Evolutionary conservation across 208 protist genomes (phyloP).

Genomic region (Crithidia acanthocephali): DNA sequence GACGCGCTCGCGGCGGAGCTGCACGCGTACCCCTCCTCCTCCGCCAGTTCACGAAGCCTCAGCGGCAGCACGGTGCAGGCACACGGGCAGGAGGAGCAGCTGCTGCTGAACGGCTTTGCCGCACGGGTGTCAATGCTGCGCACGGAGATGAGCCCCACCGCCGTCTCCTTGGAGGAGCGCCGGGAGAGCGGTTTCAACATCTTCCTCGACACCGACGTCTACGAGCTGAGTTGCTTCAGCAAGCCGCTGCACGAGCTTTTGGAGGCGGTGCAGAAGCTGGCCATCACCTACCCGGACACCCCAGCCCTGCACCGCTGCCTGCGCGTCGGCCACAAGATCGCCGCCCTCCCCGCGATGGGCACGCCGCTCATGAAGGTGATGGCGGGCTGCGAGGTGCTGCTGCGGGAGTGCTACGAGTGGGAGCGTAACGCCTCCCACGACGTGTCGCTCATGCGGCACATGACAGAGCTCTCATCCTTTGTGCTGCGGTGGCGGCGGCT

Average conservation of each 20-base stretch:
- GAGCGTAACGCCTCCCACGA: conserved; percentile 93
- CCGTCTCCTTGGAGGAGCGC: conserved; percentile 56
- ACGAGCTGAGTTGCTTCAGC: conserved; percentile 79
- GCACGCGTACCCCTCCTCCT: conserved; percentile 28
- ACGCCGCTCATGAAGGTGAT: conserved; percentile 95
- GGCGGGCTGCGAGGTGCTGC: conserved; percentile 95
- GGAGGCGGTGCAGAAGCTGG: conserved; percentile 66
- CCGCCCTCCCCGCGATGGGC: conserved; percentile 83
- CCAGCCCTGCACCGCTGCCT: conserved; percentile 86
- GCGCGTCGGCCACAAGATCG: conserved; percentile 83
- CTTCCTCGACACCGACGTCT: conserved; percentile 86
- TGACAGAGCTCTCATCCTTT: conserved; percentile 89
- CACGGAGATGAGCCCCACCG: conserved; percentile 27
- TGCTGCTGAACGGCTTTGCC: conserved; percentile 81
- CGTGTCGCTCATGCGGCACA: conserved; percentile 90
- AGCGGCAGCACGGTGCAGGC: background rate
- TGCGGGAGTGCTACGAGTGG: conserved; percentile 96
- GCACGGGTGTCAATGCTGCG: conserved; percentile 59
- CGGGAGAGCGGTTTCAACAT: conserved; percentile 84
- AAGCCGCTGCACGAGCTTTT: conserved; percentile 70
- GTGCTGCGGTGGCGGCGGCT: conserved; percentile 97
- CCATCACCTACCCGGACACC: conserved; percentile 91
- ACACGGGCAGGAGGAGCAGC: conserved; percentile 48
- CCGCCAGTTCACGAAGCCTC: too few relatives aligned
- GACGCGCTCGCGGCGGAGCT: conserved; percentile 69